These are phyloP conservation scores for Diaporthe citrichinensis DNA, from an alignment of 2,329 filamentous ascomycete species.

Conservation along the genomic window DNA sequence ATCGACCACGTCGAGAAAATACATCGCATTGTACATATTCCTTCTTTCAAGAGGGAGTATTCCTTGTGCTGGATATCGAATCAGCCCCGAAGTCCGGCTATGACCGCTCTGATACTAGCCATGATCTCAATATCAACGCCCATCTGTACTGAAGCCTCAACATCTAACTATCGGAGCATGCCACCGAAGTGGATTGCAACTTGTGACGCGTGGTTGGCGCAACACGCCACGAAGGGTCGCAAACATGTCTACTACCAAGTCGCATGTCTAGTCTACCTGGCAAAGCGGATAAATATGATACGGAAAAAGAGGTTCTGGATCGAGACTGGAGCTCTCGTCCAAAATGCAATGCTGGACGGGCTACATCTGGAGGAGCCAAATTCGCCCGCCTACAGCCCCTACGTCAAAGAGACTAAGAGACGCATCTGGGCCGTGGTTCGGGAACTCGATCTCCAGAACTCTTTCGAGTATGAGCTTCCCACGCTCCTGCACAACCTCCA, in stretches of 20 bases:
- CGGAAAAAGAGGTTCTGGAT: conserved; percentile 48
- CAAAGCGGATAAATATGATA: conserved; percentile 46
- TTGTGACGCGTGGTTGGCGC: conserved; percentile 45
- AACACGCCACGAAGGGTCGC: conserved; percentile 44
- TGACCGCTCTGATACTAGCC: too few relatives aligned
- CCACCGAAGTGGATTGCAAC: conserved; percentile 44
- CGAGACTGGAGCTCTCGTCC: conserved; percentile 46
- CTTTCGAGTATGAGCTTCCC: conserved; percentile 43
- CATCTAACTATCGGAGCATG: too few relatives aligned
- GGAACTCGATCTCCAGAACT: conserved; percentile 48
- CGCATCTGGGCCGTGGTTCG: conserved; percentile 46
- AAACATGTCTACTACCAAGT: conserved; percentile 46
- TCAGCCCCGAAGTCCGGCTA: too few relatives aligned
- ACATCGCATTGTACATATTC: too few relatives aligned
- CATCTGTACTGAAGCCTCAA: too few relatives aligned
- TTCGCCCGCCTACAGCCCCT: conserved; percentile 38
- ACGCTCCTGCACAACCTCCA: too few relatives aligned
- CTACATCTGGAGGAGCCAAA: conserved; percentile 44
- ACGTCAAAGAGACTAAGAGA: conserved; percentile 45
- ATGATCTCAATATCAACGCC: too few relatives aligned
- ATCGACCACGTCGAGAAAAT: too few relatives aligned
- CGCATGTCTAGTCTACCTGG: conserved; percentile 47
- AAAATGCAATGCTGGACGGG: conserved; percentile 46
- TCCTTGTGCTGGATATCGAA: too few relatives aligned
- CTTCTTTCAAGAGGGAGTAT: too few relatives aligned